phyloP scores from a whole-genome alignment of 2,329 filamentous ascomycete species.

The Diatrype stigma region DNA sequence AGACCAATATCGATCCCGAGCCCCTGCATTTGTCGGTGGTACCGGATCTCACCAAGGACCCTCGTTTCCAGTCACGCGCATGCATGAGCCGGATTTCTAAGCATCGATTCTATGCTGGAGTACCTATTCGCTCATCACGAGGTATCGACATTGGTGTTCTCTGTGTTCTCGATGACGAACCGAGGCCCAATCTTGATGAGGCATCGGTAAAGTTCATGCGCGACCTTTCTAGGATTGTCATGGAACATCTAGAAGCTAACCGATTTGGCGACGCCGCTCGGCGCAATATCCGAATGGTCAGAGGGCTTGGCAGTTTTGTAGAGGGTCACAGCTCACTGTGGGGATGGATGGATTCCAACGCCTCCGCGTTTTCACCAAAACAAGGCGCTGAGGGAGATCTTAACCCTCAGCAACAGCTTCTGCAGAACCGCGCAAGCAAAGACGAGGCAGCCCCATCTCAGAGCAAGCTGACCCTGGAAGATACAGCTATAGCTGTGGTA shows the following conservation, averaged over 20 bases:
- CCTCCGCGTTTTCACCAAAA: slow-evolving; percentile 10
- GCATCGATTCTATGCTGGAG: slow-evolving; percentile 16
- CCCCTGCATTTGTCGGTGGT: slow-evolving; percentile 29
- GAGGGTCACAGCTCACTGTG: slow-evolving; percentile 18
- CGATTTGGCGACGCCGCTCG: slow-evolving; percentile 2
- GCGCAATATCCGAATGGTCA: slow-evolving; percentile 18
- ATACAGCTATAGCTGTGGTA: too few relatives aligned
- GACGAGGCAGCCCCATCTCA: too few relatives aligned
- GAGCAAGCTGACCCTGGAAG: too few relatives aligned
- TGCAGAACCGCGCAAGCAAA: background rate
- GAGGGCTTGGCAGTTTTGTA: slow-evolving; percentile 19
- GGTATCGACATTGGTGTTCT: slow-evolving; percentile 15
- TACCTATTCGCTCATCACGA: slow-evolving; percentile 8
- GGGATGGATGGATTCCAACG: slow-evolving; percentile 9
- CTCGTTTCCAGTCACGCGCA: slow-evolving; percentile 23
- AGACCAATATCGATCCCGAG: background rate
- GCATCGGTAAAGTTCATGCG: slow-evolving; percentile 6
- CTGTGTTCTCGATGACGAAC: slow-evolving; percentile 7
- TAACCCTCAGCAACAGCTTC: slow-evolving; percentile 15
- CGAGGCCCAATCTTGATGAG: slow-evolving; percentile 2
- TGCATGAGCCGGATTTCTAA: slow-evolving; percentile 18
- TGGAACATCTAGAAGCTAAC: slow-evolving; percentile 11
- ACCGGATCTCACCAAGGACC: slow-evolving; percentile 28
- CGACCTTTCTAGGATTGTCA: slow-evolving; percentile 10
- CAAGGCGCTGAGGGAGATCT: slow-evolving; percentile 15